Evolutionary conservation across 176 grass and related monocot genomes (phyloP).

Genomic region (Microstegium vimineum): DNA sequence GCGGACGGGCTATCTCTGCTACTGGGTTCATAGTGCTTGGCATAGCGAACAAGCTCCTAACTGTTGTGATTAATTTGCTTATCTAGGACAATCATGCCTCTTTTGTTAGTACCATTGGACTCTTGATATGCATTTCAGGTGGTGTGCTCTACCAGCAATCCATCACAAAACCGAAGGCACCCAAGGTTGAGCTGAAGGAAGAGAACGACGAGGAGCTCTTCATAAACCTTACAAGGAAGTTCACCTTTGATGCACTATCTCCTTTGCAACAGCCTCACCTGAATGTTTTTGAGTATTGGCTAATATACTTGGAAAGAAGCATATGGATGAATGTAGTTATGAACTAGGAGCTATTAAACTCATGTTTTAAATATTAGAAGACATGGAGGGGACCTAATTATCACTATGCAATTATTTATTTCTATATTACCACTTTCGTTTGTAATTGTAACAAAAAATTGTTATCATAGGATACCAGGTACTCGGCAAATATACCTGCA

Average conservation of each 20-base stretch:
- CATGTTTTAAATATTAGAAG: not conserved
- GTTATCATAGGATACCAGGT: conserved; percentile 1
- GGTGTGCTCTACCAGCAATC: conserved; percentile 75
- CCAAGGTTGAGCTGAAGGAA: conserved; percentile 42
- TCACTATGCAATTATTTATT: conserved; percentile 21
- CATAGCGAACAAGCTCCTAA: conserved; percentile 76
- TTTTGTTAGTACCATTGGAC: conserved; percentile 58
- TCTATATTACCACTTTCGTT: not conserved
- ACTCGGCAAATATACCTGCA: not conserved
- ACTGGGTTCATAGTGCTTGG: conserved; percentile 74
- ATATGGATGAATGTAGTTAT: not conserved
- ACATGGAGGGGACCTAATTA: not conserved
- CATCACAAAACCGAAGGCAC: conserved; percentile 51
- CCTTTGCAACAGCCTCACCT: not conserved
- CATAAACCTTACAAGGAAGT: not conserved
- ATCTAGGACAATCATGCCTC: conserved; percentile 75
- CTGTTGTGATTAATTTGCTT: conserved; percentile 64
- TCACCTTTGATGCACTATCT: not conserved
- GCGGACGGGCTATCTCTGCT: conserved; percentile 64
- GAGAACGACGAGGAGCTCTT: conserved; percentile 50
- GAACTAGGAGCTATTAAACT: not conserved
- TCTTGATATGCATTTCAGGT: conserved; percentile 72
- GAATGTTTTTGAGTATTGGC: not conserved
- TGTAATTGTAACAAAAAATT: conserved; percentile 3
- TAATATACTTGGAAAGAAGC: not conserved